phyloP scores from a whole-genome alignment of 2,329 filamentous ascomycete species.

The Epicoccum sorghinum region DNA sequence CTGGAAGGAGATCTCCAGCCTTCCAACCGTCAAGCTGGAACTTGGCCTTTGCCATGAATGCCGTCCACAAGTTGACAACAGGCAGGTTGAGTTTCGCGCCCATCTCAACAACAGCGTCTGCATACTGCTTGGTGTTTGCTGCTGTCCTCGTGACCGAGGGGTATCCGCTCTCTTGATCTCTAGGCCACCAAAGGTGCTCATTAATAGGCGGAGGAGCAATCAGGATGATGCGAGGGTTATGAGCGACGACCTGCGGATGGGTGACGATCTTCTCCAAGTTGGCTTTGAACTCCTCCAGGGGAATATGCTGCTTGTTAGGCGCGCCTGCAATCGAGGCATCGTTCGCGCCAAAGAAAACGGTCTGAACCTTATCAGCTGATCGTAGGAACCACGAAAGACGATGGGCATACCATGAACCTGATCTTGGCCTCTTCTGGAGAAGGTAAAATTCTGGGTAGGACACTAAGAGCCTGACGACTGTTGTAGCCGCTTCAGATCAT shows the following conservation, averaged over 20 bases:
- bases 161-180: slow-evolving; percentile 48
- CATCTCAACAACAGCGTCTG: slow-evolving; percentile 68
- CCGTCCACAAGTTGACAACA: slow-evolving; percentile 80
- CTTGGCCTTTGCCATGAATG: slow-evolving; percentile 70
- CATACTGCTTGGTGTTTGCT: slow-evolving; percentile 67
- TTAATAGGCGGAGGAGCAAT: slow-evolving; percentile 84
- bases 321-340: slow-evolving; percentile 74
- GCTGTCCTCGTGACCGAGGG: slow-evolving; percentile 59
- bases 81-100: slow-evolving; percentile 62
- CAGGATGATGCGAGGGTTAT: slow-evolving; percentile 75
- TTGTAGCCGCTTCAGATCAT: slow-evolving; percentile 71
- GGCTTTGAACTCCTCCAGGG: slow-evolving; percentile 73
- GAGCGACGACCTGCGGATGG: slow-evolving; percentile 71
- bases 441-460: slow-evolving; percentile 74
- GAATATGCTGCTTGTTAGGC: slow-evolving; percentile 74
- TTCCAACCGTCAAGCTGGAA: slow-evolving; percentile 53
- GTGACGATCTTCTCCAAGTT: slow-evolving; percentile 75
- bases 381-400: background rate
- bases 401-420: slow-evolving; percentile 64
- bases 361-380: slow-evolving; percentile 52
- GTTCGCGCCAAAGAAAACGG: slow-evolving; percentile 87
- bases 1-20: slow-evolving; percentile 55
- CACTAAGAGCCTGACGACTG: slow-evolving; percentile 72
- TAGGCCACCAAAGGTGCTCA: slow-evolving; percentile 69
- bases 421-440: slow-evolving; percentile 66